Evolutionary conservation across 441 rosid species (phyloP).

Genomic region (Pelargonium myrrhifolium): DNA sequence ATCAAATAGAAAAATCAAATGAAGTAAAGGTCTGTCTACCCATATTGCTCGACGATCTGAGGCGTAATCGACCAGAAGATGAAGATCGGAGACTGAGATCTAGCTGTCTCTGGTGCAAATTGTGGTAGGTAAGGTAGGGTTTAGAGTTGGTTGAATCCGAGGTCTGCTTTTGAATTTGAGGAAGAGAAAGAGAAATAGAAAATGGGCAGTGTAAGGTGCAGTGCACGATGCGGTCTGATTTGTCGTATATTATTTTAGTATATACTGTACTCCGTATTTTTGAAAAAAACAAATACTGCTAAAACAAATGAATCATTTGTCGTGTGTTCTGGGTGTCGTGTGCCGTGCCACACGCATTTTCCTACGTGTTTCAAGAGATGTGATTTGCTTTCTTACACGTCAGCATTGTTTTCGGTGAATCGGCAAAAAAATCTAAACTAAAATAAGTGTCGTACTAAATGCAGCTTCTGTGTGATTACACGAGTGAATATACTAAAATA

Average conservation of each 20-base stretch:
- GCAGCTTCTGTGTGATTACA: too few species aligned
- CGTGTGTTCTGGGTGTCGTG: background rate
- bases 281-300: too few species aligned
- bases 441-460: too few species aligned
- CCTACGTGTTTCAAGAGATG: background rate
- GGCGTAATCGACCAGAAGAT: background rate
- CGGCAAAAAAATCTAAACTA: too few species aligned
- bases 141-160: background rate
- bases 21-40: background rate
- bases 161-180: background rate
- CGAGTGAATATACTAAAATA: too few species aligned
- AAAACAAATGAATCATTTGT: too few species aligned
- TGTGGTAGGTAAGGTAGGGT: constrained; percentile 2
- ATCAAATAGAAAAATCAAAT: background rate
- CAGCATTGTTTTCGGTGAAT: background rate
- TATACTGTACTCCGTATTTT: too few species aligned
- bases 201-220: background rate
- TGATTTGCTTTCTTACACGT: background rate
- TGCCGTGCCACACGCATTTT: constrained; percentile 1
- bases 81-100: background rate
- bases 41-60: constrained; percentile 3
- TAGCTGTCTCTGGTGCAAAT: background rate
- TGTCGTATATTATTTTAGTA: background rate
- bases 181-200: background rate
- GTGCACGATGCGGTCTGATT: constrained; percentile 1